phyloP scores from a whole-genome alignment of 2,329 filamentous ascomycete species.

The Cladophialophora carrionii region DNA sequence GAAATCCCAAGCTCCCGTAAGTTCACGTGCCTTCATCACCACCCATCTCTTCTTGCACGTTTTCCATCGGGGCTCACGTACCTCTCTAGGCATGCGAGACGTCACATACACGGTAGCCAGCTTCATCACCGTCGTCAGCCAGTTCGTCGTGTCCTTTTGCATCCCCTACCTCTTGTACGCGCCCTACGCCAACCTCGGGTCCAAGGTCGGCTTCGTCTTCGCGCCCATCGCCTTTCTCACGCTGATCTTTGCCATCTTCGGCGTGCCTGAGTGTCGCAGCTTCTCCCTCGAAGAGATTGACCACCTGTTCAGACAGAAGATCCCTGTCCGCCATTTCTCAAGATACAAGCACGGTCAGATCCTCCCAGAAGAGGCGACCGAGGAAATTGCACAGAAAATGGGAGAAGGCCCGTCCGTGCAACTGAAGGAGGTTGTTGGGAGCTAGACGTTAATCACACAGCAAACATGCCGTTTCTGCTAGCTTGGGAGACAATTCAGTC shows the following conservation, averaged over 20 bases:
- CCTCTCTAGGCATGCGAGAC: constrained; percentile 37
- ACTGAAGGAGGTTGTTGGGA: constrained; percentile 15
- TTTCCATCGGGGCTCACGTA: neutral
- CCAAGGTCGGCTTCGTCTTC: constrained; percentile 47
- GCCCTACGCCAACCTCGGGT: constrained; percentile 44
- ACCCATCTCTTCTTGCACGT: neutral
- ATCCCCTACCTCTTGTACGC: constrained; percentile 47
- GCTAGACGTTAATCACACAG: neutral
- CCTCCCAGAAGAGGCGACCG: constrained; percentile 6
- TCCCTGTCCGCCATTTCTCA: constrained; percentile 19
- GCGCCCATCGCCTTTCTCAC: constrained; percentile 39
- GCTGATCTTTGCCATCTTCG: constrained; percentile 27
- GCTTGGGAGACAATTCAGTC: neutral
- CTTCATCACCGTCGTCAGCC: constrained; percentile 42
- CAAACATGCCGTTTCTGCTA: neutral
- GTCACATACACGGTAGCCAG: constrained; percentile 42
- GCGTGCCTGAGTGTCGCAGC: constrained; percentile 28
- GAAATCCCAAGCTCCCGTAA: constrained; percentile 35
- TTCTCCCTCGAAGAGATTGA: constrained; percentile 31
- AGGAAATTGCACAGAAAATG: constrained; percentile 5
- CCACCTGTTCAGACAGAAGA: constrained; percentile 17
- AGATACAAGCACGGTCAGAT: constrained; percentile 29
- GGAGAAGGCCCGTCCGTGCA: constrained; percentile 21
- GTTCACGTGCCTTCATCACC: neutral
- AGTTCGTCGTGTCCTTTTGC: constrained; percentile 44